Evolutionary conservation across 257 asterid species (phyloP), one percentile per base, ranked within the genome.

Genomic region (Nicotiana knightiana): DNA sequence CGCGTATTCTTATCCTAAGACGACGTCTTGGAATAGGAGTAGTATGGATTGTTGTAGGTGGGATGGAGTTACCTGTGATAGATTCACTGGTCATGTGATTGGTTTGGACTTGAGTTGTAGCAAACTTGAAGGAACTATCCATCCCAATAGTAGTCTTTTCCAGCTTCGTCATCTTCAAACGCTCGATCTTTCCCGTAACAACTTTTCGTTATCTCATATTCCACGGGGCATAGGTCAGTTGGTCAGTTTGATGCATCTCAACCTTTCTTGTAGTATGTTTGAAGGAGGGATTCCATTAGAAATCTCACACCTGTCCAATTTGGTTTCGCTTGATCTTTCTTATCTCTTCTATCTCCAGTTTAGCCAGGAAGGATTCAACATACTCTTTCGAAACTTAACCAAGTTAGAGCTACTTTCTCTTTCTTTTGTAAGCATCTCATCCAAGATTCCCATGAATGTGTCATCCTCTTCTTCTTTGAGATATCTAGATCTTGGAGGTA

Each of bases 301-400:
- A 0, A 16, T 82, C 4, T 82, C 84, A 55, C 63, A 32, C 9
- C 4, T 70, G 21, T 81, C 73, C 51, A 70, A 57, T 1, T 30
- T 58, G 24, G 35, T 81, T 21, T 81, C 57, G 5, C 24, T 70
- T 16, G 79, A 68, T 67, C 59, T 68, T 17, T 81, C 80, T 13
- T 0, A 0, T 8, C 3, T 0, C 12, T 1, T 0, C 32, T 0
- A 0, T 3, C 0, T 64, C 4, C 9, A 8, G 0, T 18, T 81
- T 0, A 16, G 1, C 1, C n/a, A 6, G 3, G 3, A 15, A 0
- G 55, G 18, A 12, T 67, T 81, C n/a, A 28, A 55, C 9, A 54
- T n/a, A 6, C 67, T 81, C 6, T 32, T 67, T 81, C 79, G 2
- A 0, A 81, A 81, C 17, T 9, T 81, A 5, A 81, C 84, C 43